phyloP scores from a whole-genome alignment of 805 yeast genomes.

The Teunomyces pallodes region DNA sequence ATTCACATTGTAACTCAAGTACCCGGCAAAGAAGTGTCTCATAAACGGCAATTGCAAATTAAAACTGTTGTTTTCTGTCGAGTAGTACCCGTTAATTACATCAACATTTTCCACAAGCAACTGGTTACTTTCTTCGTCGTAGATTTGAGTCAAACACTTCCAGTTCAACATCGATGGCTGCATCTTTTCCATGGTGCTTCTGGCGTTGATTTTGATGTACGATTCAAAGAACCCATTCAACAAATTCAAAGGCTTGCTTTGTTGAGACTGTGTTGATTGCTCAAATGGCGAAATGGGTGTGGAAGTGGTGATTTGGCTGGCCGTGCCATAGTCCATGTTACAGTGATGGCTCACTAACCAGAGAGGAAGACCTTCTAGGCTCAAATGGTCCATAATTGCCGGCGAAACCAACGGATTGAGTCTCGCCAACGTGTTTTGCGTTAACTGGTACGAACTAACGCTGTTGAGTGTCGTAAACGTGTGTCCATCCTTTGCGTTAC shows the following conservation, averaged over 20 bases:
- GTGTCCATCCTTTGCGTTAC: conserved; percentile 1
- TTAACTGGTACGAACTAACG: background rate
- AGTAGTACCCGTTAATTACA: conserved; percentile 30
- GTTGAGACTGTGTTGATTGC: background rate
- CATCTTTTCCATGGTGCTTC: conserved; percentile 1
- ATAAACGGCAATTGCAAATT: conserved; percentile 36
- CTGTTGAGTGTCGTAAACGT: conserved; percentile 3
- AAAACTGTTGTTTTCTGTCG: conserved; percentile 13
- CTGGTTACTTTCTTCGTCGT: conserved; percentile 13
- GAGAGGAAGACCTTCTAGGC: conserved; percentile 12
- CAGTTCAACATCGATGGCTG: conserved; percentile 22
- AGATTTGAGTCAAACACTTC: conserved; percentile 28
- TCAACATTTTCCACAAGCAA: conserved; percentile 25
- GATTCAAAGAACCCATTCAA: conserved; percentile 23
- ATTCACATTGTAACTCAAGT: conserved; percentile 31
- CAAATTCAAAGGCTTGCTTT: conserved; percentile 9
- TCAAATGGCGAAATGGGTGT: conserved; percentile 17
- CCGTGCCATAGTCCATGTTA: conserved; percentile 1
- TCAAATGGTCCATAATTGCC: conserved; percentile 1
- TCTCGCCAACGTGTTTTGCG: background rate
- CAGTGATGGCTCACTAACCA: conserved; percentile 14
- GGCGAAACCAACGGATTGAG: conserved; percentile 1
- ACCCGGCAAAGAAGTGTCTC: conserved; percentile 39
- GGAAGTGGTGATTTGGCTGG: conserved; percentile 11
- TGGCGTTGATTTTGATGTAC: conserved; percentile 19